These are phyloP conservation scores for Lomentospora prolificans DNA, from an alignment of 2,329 filamentous ascomycete species.

Conservation along the genomic window DNA sequence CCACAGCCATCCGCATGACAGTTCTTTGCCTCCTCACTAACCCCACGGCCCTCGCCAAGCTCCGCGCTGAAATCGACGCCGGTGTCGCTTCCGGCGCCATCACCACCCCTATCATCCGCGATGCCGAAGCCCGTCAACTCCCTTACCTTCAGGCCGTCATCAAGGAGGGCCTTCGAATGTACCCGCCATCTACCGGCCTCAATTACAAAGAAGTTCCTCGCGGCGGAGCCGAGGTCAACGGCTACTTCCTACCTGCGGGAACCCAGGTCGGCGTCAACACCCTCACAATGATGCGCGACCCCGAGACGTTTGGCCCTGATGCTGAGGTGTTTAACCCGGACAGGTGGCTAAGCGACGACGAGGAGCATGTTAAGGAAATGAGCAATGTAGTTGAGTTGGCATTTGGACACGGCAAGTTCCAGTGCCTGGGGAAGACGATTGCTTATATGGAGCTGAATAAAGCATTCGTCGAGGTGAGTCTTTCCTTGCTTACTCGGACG, in stretches of 20 bases:
- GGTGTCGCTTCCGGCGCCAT: conserved; percentile 16
- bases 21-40: conserved; percentile 42
- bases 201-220: conserved; percentile 24
- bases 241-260: conserved; percentile 33
- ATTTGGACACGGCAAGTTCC: conserved; percentile 31
- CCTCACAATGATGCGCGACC: conserved; percentile 27
- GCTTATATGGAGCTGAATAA: conserved; percentile 35
- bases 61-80: conserved; percentile 38
- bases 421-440: conserved; percentile 34
- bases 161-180: conserved; percentile 36
- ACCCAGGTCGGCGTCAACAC: conserved; percentile 33
- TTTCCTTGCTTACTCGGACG: neutral
- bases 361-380: conserved; percentile 24
- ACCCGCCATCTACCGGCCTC: conserved; percentile 30
- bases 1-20: conserved; percentile 29
- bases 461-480: conserved; percentile 28
- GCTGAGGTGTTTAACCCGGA: conserved; percentile 35
- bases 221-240: conserved; percentile 27
- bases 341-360: conserved; percentile 32
- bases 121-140: conserved; percentile 13
- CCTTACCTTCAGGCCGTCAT: conserved; percentile 17
- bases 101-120: conserved; percentile 16
- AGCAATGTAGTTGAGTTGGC: conserved; percentile 28
- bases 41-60: conserved; percentile 32
- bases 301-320: conserved; percentile 27